Percentiles rank a stretch among this genome's conserved stretches.
These are phyloP conservation scores for Nicotiana benthamiana DNA, from an alignment of 257 asterid species.

Conservation along the genomic window DNA sequence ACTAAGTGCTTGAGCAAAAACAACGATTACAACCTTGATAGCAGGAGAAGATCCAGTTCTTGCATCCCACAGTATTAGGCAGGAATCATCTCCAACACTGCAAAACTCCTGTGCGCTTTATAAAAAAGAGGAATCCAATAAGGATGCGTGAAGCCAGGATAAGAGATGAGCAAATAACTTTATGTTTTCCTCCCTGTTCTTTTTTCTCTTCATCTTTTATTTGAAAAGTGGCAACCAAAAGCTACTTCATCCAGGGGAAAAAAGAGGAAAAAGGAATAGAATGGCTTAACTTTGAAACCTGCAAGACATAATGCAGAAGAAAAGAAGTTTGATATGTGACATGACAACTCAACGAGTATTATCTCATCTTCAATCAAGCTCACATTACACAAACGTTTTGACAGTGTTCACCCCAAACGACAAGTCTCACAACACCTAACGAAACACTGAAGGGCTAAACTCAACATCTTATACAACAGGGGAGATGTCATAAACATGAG, in stretches of 20 bases:
- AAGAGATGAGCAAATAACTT: not conserved
- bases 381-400: not conserved
- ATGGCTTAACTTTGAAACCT: not conserved
- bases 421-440: constrained; percentile 1
- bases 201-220: not conserved
- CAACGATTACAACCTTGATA: constrained; percentile 38
- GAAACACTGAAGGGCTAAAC: not conserved
- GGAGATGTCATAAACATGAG: not conserved
- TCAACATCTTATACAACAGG: not conserved
- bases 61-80: constrained; percentile 92
- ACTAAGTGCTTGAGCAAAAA: not conserved
- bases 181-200: not conserved
- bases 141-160: not conserved
- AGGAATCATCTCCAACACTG: constrained; percentile 94
- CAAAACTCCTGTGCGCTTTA: constrained; percentile 82
- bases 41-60: constrained; percentile 72
- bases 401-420: not conserved
- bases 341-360: not conserved
- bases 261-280: not conserved
- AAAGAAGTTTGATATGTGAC: not conserved
- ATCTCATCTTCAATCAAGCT: not conserved
- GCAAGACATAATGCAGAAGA: not conserved
- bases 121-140: constrained; percentile 20
- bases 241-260: not conserved
- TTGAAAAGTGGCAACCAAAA: not conserved